phyloP scores from a whole-genome alignment of 2,329 filamentous ascomycete species.

The Pezicula neosporulosa region DNA sequence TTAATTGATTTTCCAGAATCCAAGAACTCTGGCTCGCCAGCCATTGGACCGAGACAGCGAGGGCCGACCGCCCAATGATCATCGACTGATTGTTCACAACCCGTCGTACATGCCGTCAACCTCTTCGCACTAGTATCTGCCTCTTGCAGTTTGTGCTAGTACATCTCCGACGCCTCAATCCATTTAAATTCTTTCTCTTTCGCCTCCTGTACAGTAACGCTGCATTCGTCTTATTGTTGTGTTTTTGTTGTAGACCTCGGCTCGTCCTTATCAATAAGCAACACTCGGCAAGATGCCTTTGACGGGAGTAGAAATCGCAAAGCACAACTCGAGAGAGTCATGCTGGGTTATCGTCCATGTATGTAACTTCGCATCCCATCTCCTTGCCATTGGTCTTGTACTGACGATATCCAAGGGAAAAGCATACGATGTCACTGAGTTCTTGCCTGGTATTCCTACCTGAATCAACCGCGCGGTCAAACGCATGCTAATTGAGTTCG shows the following conservation, averaged over 20 bases:
- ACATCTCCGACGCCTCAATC: too few relatives aligned
- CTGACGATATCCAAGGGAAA: conserved; percentile 51
- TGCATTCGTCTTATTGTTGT: not conserved
- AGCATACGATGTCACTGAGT: conserved; percentile 87
- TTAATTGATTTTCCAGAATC: too few relatives aligned
- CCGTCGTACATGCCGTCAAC: not conserved
- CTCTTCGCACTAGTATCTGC: too few relatives aligned
- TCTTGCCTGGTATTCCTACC: conserved; percentile 61
- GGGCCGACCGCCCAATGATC: not conserved
- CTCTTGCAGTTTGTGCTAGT: too few relatives aligned
- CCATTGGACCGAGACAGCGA: conserved; percentile 1
- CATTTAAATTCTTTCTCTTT: not conserved
- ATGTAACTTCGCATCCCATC: conserved; percentile 7
- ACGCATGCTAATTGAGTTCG: conserved; percentile 7
- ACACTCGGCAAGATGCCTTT: conserved; percentile 28
- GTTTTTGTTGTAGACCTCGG: conserved; percentile 7
- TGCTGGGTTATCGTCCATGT: conserved; percentile 92
- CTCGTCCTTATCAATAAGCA: not conserved
- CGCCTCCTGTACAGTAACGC: not conserved
- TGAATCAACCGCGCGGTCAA: conserved; percentile 1
- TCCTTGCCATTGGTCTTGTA: conserved; percentile 7
- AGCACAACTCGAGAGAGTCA: conserved; percentile 78
- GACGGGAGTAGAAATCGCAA: conserved; percentile 53
- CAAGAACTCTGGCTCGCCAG: not conserved
- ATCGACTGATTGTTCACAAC: not conserved